Conservation (phyloP, 306 rosid genomes). For the Rubus idaeus region DNA sequence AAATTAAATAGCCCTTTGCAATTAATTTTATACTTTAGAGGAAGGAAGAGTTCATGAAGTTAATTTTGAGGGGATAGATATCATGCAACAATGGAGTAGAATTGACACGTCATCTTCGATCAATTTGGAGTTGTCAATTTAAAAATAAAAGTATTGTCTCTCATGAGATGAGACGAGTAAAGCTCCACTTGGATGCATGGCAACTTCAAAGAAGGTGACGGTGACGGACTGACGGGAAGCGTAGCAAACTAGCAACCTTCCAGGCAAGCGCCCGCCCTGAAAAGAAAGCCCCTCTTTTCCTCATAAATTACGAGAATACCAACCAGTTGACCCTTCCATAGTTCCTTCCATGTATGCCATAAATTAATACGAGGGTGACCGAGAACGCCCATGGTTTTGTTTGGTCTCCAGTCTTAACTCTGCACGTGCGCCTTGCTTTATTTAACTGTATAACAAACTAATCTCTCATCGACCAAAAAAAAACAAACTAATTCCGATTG, state of each 20-base stretch:
- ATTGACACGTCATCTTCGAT: not conserved
- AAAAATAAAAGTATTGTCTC: not conserved
- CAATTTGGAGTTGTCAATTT: not conserved
- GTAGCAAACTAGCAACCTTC: conserved; percentile 14
- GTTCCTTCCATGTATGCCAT: not conserved
- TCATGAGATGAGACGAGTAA: not conserved
- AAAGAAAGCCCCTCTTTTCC: not conserved
- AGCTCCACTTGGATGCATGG: not conserved
- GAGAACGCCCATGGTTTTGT: too few relatives aligned
- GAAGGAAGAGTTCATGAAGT: too few relatives aligned
- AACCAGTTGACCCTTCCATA: conserved; percentile 13
- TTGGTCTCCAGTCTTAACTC: too few relatives aligned
- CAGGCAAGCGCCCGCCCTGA: not conserved
- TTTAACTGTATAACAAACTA: too few relatives aligned
- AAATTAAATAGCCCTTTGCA: too few relatives aligned
- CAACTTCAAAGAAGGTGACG: conserved; percentile 27
- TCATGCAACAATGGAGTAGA: too few relatives aligned
- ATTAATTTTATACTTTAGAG: too few relatives aligned
- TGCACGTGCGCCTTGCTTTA: too few relatives aligned
- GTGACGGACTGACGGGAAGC: not conserved
- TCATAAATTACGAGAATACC: conserved; percentile 13
- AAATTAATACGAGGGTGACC: not conserved
- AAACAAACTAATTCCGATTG: too few relatives aligned
- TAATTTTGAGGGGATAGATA: too few relatives aligned
- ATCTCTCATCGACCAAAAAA: too few relatives aligned